A percentile compares a stretch with the other conserved stretches of the same genome.
These are phyloP conservation scores for Stagonosporopsis tanaceti DNA, from an alignment of 2,329 filamentous ascomycete species.

Conservation along the genomic window DNA sequence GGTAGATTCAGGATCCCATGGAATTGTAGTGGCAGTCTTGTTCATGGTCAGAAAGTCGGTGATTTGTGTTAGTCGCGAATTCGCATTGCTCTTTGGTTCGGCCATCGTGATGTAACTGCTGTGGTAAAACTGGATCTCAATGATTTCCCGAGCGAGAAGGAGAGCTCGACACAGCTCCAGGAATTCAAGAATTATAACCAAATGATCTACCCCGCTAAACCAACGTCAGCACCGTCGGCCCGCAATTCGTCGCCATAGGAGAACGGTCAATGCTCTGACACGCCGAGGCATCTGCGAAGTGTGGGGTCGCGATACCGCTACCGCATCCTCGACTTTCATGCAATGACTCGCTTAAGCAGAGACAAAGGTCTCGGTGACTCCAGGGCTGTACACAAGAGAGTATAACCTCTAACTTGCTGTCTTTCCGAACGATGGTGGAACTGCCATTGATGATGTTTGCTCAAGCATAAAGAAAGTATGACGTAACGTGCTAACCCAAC, in stretches of 20 bases:
- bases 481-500: slow-evolving; percentile 2
- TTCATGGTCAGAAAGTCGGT: slow-evolving; percentile 56
- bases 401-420: background rate
- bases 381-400: background rate
- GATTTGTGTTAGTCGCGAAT: slow-evolving; percentile 53
- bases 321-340: slow-evolving; percentile 20
- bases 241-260: slow-evolving; percentile 14
- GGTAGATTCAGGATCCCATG: slow-evolving; percentile 63
- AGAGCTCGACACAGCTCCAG: background rate
- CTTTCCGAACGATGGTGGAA: background rate
- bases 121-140: background rate
- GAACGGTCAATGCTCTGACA: background rate
- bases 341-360: slow-evolving; percentile 22
- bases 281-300: slow-evolving; percentile 26
- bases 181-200: slow-evolving; percentile 1
- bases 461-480: slow-evolving; percentile 1
- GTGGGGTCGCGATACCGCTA: slow-evolving; percentile 13
- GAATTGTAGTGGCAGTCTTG: slow-evolving; percentile 58
- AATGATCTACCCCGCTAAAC: slow-evolving; percentile 10
- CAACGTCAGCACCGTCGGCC: slow-evolving; percentile 12
- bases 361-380: background rate
- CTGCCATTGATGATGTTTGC: background rate
- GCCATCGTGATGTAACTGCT: slow-evolving; percentile 35
- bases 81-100: slow-evolving; percentile 43
- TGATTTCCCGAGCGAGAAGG: no score